A percentile compares a stretch with the other conserved stretches of the same genome.
Evolutionary conservation across 1,284 basidiomycete species (phyloP).

Genomic region (Stereum hirsutum): DNA sequence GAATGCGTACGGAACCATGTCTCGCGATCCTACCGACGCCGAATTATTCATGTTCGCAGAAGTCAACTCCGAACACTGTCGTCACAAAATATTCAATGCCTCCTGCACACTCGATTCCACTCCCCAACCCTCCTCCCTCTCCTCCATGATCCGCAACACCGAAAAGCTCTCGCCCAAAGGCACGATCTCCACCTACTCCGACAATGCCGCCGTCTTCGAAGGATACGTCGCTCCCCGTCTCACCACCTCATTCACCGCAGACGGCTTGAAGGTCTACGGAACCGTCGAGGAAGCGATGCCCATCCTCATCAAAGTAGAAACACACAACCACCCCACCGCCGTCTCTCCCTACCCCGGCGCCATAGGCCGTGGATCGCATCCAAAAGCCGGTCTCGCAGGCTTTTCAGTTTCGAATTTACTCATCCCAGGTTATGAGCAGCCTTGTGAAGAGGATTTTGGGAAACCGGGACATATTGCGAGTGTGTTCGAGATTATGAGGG

Average conservation of each 20-base stretch:
- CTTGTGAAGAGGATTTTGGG: slow-evolving; percentile 92
- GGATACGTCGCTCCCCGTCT: slow-evolving; percentile 81
- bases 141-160: slow-evolving; percentile 98
- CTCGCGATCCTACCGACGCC: slow-evolving; percentile 92
- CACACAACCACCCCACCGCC: slow-evolving; percentile 98
- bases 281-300: slow-evolving; percentile 69
- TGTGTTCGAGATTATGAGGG: slow-evolving; percentile 94
- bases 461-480: slow-evolving; percentile 88
- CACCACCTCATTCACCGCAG: too few species aligned
- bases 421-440: slow-evolving; percentile 81
- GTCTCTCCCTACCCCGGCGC: slow-evolving; percentile 97
- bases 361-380: slow-evolving; percentile 90
- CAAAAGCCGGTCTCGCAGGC: slow-evolving; percentile 91
- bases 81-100: slow-evolving; percentile 99
- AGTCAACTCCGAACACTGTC: slow-evolving; percentile 99
- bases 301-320: slow-evolving; percentile 97
- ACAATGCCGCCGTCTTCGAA: slow-evolving; percentile 94
- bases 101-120: slow-evolving; percentile 85
- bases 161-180: slow-evolving; percentile 70
- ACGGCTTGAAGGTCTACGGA: slow-evolving; percentile 40
- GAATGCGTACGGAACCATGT: slow-evolving; percentile 81
- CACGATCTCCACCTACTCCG: slow-evolving; percentile 95
- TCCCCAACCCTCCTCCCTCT: slow-evolving; percentile 72
- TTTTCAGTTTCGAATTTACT: slow-evolving; percentile 95
- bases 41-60: slow-evolving; percentile 99